Evolutionary conservation across 495 filamentous ascomycete species (phyloP), one percentile per base, ranked within the genome.

Genomic region (Oidiodendron maius): DNA sequence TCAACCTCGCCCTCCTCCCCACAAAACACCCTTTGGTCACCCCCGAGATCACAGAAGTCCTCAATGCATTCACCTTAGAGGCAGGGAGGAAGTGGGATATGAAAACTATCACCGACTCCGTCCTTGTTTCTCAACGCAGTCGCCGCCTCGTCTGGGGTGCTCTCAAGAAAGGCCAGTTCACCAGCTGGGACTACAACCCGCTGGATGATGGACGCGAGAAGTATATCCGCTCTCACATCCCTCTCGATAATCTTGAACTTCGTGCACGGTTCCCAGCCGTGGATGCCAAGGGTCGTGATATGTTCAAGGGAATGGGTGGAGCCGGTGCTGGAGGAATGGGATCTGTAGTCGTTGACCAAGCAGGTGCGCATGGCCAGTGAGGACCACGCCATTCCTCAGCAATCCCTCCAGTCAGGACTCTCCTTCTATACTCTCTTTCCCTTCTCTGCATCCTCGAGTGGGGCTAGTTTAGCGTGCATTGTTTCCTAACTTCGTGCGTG

Each of bases 121-220:
- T 91, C 0, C 57, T 91, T 18, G 54, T 65, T 13, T 85, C 81
- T 32, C 89, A 95, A 69, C 77, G 88, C 10, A 77, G 77, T 36
- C 72, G 89, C 10, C 71, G 80, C 22, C 62, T 93, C 4, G 83
- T 86, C 22, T 90, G 86, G 79, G 74, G 71, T 16, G 87, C 89
- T 4, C 65, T 95, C 51, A 81, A 77, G 53, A 68, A 79, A 64
- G 89, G 89, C 28, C 68, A 67, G 23, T 86, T 81, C 24, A 74
- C 74, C 0, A 71, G 74, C 51, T 95, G 89, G 89, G 89, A 95
- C 58, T 84, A 80, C 59, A 76, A 89, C 64, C 86, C 86, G 0
- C 67, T 66, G 10, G 78, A 86, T 51, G 84, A 90, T 63, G 81
- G 84, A 8, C 71, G 77, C 55, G 73, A 80, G 23, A 87, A 89